Evolutionary conservation across 1,139 yeast genomes (phyloP).

Genomic region (Blastobotrys proliferans): DNA sequence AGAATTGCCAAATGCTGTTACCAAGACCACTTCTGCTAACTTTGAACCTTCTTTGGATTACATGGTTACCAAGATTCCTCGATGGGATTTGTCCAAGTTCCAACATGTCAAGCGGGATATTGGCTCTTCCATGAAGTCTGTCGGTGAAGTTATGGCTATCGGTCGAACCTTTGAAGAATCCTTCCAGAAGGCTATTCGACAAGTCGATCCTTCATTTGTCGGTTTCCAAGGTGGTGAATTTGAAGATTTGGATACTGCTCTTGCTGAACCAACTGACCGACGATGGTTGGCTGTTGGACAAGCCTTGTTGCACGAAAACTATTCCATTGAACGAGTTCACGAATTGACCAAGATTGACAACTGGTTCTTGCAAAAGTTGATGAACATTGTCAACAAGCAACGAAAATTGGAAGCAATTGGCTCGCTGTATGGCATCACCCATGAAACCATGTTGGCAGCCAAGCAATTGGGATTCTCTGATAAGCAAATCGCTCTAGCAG

Average conservation of each 20-base stretch:
- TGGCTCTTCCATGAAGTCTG: constrained; percentile 97
- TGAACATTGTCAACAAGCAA: constrained; percentile 88
- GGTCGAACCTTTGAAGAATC: constrained; percentile 98
- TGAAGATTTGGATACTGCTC: constrained; percentile 72
- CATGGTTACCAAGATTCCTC: constrained; percentile 94
- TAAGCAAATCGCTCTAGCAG: constrained; percentile 79
- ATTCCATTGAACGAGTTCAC: constrained; percentile 87
- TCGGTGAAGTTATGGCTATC: constrained; percentile 98
- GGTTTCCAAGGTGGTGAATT: constrained; percentile 91
- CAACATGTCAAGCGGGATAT: constrained; percentile 90
- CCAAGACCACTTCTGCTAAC: constrained; percentile 92
- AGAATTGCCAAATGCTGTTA: constrained; percentile 93
- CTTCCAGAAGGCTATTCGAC: constrained; percentile 96
- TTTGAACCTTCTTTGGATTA: constrained; percentile 97
- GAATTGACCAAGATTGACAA: constrained; percentile 88
- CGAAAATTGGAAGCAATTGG: constrained; percentile 67
- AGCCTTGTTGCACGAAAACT: constrained; percentile 85
- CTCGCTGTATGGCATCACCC: constrained; percentile 53
- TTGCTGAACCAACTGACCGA: constrained; percentile 92
- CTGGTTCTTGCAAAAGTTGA: constrained; percentile 91
- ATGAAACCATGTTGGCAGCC: constrained; percentile 69
- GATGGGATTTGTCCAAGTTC: constrained; percentile 97
- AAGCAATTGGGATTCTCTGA: constrained; percentile 95
- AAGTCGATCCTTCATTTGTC: constrained; percentile 84
- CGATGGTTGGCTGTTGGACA: constrained; percentile 98